Evolutionary conservation across 1,139 yeast species (phyloP), one percentile per base, ranked within the genome.

Genomic region (Meyerozyma carpophila): DNA sequence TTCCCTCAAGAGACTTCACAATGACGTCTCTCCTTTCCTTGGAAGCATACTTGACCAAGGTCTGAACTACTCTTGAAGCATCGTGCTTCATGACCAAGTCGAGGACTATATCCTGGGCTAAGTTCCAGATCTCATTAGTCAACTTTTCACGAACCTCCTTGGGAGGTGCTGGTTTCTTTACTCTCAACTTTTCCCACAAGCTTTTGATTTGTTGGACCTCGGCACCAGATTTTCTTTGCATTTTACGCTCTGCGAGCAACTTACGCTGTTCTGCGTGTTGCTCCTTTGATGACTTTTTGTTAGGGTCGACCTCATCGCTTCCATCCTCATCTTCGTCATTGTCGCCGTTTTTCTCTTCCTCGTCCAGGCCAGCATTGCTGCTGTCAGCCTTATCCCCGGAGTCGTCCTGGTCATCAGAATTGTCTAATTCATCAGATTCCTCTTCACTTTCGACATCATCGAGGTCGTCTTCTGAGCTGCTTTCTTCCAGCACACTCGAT

Each of bases 51-150:
- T 93, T 93, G 49, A 93, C 83, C 54, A 93, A 76, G 3, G 98
- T 90, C 66, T 93, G 98, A 26, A 93, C 95, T 44, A 93, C 94
- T 68, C 98, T 80, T 27, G 96, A 89, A 14, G 98, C 94, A 73
- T 93, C 98, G 61, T 93, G 98, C 70, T 93, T 91, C 69, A 93
- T 65, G 34, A 91, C 97, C 53, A 93, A 75, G 56, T 91, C 98
- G 54, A 80, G 79, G 44, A 90, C 79, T 41, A 82, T 81, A 57
- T 85, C 91, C 56, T 84, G 78, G 40, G 95, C 73, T 49, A 88
- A 75, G 20, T 76, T 82, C 96, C 97, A 91, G 37, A 88, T 82
- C 65, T 91, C 94, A 53, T 85, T 77, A 58, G 93, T 80, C 41
- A 90, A 71, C 65, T 84, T 84, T 49, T 84, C 86, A 62, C 97